Evolutionary conservation across 345 rosid species (phyloP).

Genomic region (Gossypium mustelinum): DNA sequence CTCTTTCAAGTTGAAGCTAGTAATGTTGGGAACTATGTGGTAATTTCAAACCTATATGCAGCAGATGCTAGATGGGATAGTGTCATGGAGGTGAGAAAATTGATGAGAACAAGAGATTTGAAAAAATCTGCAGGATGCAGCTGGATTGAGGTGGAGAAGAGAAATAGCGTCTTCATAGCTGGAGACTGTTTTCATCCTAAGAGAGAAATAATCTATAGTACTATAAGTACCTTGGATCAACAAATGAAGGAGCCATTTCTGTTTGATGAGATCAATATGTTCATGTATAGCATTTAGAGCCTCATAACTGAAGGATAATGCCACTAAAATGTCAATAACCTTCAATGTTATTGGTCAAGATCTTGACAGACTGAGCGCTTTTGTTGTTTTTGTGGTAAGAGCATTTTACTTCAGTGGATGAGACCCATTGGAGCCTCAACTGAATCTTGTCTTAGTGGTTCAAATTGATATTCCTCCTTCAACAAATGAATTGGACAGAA

Average conservation of each 20-base stretch:
- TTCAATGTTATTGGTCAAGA: neutral
- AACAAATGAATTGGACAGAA: neutral
- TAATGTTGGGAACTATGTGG: slow-evolving; percentile 60
- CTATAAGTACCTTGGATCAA: slow-evolving; percentile 37
- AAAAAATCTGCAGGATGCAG: slow-evolving; percentile 86
- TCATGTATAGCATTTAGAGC: neutral
- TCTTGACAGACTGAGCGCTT: neutral
- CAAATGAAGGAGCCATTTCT: slow-evolving; percentile 56
- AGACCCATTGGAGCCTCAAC: neutral
- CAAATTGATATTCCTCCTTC: neutral
- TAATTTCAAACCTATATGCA: slow-evolving; percentile 78
- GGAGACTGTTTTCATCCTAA: slow-evolving; percentile 69
- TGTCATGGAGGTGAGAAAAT: slow-evolving; percentile 68
- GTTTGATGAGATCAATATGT: slow-evolving; percentile 23
- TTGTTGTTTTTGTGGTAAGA: neutral
- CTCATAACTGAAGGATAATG: neutral
- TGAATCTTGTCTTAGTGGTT: slow-evolving; percentile 1
- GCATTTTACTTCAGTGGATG: neutral
- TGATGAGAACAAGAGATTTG: slow-evolving; percentile 60
- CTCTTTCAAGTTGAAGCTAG: slow-evolving; percentile 57
- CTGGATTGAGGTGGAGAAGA: slow-evolving; percentile 76
- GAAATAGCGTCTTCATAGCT: slow-evolving; percentile 57
- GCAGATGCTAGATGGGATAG: slow-evolving; percentile 78
- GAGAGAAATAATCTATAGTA: slow-evolving; percentile 39
- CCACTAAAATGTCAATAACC: neutral